A percentile compares a stretch with the other conserved stretches of the same genome.
Conservation (phyloP, 2,329 filamentous ascomycete genomes). For the Diplocarpon mali region DNA sequence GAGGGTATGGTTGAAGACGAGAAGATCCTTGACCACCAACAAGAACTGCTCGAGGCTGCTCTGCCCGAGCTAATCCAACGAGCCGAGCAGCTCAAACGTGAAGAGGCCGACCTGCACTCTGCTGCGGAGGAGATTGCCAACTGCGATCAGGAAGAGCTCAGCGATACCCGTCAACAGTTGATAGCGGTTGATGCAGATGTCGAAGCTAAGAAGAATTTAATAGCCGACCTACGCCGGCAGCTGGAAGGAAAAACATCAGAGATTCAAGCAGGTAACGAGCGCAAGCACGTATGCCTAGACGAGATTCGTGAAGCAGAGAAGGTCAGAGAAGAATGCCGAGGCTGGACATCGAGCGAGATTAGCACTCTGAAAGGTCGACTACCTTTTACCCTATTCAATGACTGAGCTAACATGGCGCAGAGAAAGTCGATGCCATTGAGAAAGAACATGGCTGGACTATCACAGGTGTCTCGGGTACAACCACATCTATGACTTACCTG, state of each 20-base stretch:
- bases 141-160: constrained; percentile 71
- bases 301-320: constrained; percentile 78
- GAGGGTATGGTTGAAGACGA: constrained; percentile 71
- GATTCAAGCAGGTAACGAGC: constrained; percentile 50
- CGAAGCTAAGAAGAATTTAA: constrained; percentile 53
- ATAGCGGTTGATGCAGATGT: constrained; percentile 55
- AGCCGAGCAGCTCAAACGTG: constrained; percentile 48
- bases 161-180: constrained; percentile 60
- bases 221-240: constrained; percentile 56
- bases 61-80: constrained; percentile 55
- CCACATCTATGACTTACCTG: constrained; percentile 62
- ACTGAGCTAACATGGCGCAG: constrained; percentile 36
- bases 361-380: constrained; percentile 60
- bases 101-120: constrained; percentile 58
- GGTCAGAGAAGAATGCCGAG: constrained; percentile 75
- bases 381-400: neutral
- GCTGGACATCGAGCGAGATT: constrained; percentile 80
- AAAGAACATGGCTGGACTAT: constrained; percentile 61
- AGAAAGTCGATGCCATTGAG: constrained; percentile 54
- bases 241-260: constrained; percentile 54
- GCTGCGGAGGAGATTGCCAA: constrained; percentile 65
- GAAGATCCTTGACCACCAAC: constrained; percentile 52
- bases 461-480: constrained; percentile 48
- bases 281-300: constrained; percentile 57
- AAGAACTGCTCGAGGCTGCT: constrained; percentile 53